These are phyloP conservation scores for Gastrodia elata DNA, from an alignment of 106 monocot genomes.

Conservation along the genomic window DNA sequence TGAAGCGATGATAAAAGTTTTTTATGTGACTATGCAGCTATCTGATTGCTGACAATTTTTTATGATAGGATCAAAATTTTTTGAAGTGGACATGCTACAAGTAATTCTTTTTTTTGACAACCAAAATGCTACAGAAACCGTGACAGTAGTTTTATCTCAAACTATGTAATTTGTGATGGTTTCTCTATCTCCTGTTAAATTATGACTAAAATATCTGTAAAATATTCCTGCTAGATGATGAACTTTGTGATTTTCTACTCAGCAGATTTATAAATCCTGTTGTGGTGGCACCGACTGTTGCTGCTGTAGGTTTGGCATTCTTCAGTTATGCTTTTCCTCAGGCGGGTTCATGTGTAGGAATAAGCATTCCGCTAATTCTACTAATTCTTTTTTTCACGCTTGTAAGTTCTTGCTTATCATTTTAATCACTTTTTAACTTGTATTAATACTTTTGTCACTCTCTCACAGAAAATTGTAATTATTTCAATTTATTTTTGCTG, in stretches of 20 bases:
- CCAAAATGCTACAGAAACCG: not conserved
- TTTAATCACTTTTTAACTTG: not conserved
- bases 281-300: conserved; percentile 87
- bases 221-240: not conserved
- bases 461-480: not conserved
- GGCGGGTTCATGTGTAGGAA: conserved; percentile 86
- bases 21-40: too few species aligned
- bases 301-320: conserved; percentile 83
- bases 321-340: conserved; percentile 99
- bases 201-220: not conserved
- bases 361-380: conserved; percentile 75
- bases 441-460: not conserved
- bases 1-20: too few species aligned
- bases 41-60: too few species aligned
- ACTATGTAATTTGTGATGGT: not conserved
- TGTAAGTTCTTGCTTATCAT: conserved; percentile 30
- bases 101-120: not conserved
- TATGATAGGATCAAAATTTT: too few species aligned
- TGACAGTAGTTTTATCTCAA: not conserved
- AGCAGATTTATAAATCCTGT: conserved; percentile 95
- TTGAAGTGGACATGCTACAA: not conserved
- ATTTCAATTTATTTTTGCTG: not conserved
- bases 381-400: conserved; percentile 86
- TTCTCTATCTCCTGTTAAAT: not conserved
- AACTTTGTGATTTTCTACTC: not conserved